Conservation (phyloP, 2,329 filamentous ascomycete species). For the Coccinonectria pachysandricola region DNA sequence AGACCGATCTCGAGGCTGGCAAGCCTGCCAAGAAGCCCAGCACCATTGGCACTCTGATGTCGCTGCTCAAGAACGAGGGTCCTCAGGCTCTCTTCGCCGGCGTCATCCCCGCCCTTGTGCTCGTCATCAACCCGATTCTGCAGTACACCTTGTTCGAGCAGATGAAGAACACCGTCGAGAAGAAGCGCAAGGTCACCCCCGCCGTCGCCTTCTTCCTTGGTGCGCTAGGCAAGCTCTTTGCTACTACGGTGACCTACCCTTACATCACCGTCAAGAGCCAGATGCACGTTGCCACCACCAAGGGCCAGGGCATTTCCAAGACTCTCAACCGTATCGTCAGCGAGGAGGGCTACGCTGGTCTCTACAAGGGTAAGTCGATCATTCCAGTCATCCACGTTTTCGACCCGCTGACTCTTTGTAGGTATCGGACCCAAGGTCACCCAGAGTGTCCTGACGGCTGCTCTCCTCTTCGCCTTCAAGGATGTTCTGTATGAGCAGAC, state of each 20-base stretch:
- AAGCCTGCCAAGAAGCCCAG: conserved; percentile 46
- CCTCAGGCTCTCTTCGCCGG: conserved; percentile 79
- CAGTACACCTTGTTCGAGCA: conserved; percentile 99
- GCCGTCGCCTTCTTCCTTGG: conserved; percentile 84
- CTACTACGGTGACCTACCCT: conserved; percentile 89
- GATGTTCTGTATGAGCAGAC: conserved; percentile 86
- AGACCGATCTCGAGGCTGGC: conserved; percentile 32
- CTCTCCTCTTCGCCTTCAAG: conserved; percentile 96
- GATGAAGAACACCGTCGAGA: conserved; percentile 85
- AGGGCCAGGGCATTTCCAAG: conserved; percentile 64
- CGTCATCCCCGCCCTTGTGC: conserved; percentile 80
- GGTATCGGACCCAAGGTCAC: conserved; percentile 94
- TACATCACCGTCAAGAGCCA: conserved; percentile 98
- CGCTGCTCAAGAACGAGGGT: conserved; percentile 75
- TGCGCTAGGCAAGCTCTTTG: conserved; percentile 86
- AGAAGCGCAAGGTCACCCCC: conserved; percentile 62
- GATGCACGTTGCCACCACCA: conserved; percentile 81
- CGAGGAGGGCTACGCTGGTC: conserved; percentile 82
- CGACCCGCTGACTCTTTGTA: conserved; percentile 28
- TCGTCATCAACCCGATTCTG: conserved; percentile 96
- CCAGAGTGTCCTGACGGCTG: conserved; percentile 92
- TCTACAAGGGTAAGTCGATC: conserved; percentile 84
- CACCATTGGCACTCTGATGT: conserved; percentile 71
- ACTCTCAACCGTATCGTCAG: conserved; percentile 69
- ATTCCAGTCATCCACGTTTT: neutral